Base-by-base conservation (phyloP, 768 basidiomycete species). In the Leccinum obscurum region DNA sequence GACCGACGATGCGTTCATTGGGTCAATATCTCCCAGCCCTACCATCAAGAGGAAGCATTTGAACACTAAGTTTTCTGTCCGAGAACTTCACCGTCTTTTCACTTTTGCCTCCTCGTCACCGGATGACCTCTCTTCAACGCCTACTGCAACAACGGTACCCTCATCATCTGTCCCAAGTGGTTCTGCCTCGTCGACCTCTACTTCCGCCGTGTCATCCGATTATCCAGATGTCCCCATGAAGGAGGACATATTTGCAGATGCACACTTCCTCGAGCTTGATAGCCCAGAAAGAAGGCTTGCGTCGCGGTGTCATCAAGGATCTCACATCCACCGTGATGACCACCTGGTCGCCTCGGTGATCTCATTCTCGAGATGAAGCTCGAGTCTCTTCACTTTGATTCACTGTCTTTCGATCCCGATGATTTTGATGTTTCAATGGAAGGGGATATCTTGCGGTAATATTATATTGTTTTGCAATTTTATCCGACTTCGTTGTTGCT, bases 351-450 rank as follows among this genome's bases (percentile, higher is more conserved):
- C 41, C 67, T 70, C 39, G 72, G 67, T 35, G 81, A 87, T 54
- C 61, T 74, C 62, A 82, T 80, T 62, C 74, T 86, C 54, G 86
- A 90, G 76, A 85, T 88, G 86, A 77, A 75, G 39, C 82, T 90
- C 14, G 86, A 89, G 67, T 89, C 89, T 34, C 76, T 90, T 56
- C 87, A 88, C 68, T 90, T 90, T 68, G 89, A 90, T 63, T 78
- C 82, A 1, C 64, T 90, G 50, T 87, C 85, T 55, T 87, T 90
- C 57, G 86, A 90, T 68, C 78, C 80, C 26, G 83, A 86, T 63
- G 78, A 77, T 44, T 87, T 88, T 69, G 61, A 71, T 56, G 39
- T 74, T 34, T 55, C 64, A 46, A 64, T 62, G 72, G 65, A 71
- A 46, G 59, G 59, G 10, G 54, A 56, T 53, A 6, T 52, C 22